These are phyloP conservation scores for Penicillium parvum DNA, from an alignment of 495 filamentous ascomycete species.

Conservation along the genomic window DNA sequence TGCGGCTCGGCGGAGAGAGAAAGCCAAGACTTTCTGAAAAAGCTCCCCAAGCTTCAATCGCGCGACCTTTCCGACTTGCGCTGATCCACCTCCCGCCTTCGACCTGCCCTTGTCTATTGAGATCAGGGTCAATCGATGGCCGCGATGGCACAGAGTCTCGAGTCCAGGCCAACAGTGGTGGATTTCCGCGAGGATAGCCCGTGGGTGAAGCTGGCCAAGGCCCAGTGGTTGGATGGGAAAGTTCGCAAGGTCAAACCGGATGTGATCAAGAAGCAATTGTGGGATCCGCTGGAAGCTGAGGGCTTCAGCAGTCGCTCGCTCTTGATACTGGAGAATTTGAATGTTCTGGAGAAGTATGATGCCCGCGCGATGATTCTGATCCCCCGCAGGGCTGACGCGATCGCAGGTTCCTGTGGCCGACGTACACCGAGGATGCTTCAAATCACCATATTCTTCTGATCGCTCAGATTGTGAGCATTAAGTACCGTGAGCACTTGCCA, in stretches of 20 bases:
- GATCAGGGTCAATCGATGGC: conserved; percentile 31
- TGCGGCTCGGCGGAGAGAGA: conserved; percentile 27
- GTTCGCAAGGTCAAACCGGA: conserved; percentile 75
- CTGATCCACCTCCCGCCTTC: conserved; percentile 27
- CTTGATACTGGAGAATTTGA: conserved; percentile 81
- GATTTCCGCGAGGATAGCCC: conserved; percentile 74
- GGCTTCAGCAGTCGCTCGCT: conserved; percentile 72
- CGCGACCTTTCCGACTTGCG: conserved; percentile 25
- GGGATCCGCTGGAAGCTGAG: conserved; percentile 81
- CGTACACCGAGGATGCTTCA: conserved; percentile 81
- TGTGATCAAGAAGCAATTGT: conserved; percentile 82
- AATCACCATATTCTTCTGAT: conserved; percentile 88
- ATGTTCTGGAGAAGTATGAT: conserved; percentile 78
- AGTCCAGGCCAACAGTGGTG: conserved; percentile 55
- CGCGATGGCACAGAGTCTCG: conserved; percentile 45
- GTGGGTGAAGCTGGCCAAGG: conserved; percentile 77
- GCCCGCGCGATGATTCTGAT: conserved; percentile 1
- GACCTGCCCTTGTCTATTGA: conserved; percentile 25
- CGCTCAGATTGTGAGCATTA: conserved; percentile 79
- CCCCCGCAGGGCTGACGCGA: conserved; percentile 21
- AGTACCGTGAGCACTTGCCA: conserved; percentile 78
- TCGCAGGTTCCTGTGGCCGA: conserved; percentile 85
- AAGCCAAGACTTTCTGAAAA: conserved; percentile 28
- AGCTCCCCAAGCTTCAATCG: conserved; percentile 24
- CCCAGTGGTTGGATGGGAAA: conserved; percentile 76